These are phyloP conservation scores for Saturnispora sanitii DNA, from an alignment of 805 yeast genomes.

Conservation along the genomic window DNA sequence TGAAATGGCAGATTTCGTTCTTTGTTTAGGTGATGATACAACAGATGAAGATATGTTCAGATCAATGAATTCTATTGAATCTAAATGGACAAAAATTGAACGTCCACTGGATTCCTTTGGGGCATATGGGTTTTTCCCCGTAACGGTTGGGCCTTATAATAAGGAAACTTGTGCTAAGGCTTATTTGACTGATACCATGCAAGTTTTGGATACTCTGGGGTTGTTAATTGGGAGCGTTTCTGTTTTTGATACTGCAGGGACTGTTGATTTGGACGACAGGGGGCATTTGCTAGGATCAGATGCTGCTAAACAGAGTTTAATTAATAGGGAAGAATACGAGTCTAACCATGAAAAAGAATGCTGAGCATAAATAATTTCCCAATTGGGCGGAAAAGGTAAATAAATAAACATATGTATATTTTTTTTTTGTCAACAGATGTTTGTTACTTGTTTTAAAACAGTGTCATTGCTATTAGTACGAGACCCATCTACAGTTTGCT, in stretches of 20 bases:
- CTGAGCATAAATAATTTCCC: slow-evolving; percentile 2
- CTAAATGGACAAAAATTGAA: slow-evolving; percentile 36
- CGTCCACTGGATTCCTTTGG: slow-evolving; percentile 37
- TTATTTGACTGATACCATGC: slow-evolving; percentile 73
- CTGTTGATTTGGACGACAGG: slow-evolving; percentile 65
- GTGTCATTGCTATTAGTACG: slow-evolving; percentile 52
- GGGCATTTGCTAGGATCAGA: slow-evolving; percentile 53
- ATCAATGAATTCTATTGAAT: slow-evolving; percentile 57
- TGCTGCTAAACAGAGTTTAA: slow-evolving; percentile 33
- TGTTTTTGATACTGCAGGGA: slow-evolving; percentile 66
- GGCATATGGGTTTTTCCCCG: slow-evolving; percentile 64
- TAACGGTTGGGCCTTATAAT: slow-evolving; percentile 87
- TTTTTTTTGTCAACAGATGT: slow-evolving; percentile 72
- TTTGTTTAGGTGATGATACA: slow-evolving; percentile 91
- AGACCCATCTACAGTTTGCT: slow-evolving; percentile 58
- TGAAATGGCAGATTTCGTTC: slow-evolving; percentile 67
- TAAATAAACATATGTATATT: slow-evolving; percentile 35
- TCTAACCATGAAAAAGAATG: slow-evolving; percentile 33
- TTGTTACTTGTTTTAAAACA: slow-evolving; percentile 90
- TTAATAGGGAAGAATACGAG: slow-evolving; percentile 64
- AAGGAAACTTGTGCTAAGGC: slow-evolving; percentile 79
- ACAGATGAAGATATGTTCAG: slow-evolving; percentile 98
- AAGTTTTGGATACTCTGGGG: slow-evolving; percentile 78
- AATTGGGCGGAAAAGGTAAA: slow-evolving; percentile 72
- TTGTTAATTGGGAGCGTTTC: slow-evolving; percentile 71